Evolutionary conservation across 1,139 yeast species (phyloP).

Genomic region (Magnusiomyces clavatus): DNA sequence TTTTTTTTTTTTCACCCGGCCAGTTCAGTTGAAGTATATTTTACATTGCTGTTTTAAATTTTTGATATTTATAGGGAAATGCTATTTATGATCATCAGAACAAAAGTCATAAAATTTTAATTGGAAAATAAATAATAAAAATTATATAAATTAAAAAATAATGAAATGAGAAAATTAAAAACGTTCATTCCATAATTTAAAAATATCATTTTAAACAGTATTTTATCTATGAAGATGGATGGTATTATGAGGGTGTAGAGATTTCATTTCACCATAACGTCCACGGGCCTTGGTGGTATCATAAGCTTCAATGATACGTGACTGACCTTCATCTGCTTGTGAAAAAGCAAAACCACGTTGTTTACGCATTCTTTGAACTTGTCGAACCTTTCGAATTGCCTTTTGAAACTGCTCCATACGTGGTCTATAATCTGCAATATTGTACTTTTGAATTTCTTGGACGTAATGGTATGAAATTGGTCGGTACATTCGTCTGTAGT

Average conservation of each 20-base stretch:
- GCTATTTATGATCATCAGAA: no score
- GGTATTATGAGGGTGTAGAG: constrained; percentile 14
- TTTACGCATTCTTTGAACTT: constrained; percentile 95
- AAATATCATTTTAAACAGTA: not conserved
- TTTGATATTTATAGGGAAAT: no score
- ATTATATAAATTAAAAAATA: not conserved
- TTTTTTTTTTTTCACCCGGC: no score
- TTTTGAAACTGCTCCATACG: constrained; percentile 94
- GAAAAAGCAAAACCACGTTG: constrained; percentile 99
- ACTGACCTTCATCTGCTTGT: constrained; percentile 93
- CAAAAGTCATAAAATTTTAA: no score
- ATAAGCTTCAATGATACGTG: constrained; percentile 81
- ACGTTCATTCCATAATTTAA: no score
- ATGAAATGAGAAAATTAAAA: not conserved
- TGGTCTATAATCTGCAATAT: constrained; percentile 89
- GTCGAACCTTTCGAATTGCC: constrained; percentile 94
- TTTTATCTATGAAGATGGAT: constrained; percentile 7
- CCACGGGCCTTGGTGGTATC: constrained; percentile 73
- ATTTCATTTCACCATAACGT: constrained; percentile 43
- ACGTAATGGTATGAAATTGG: constrained; percentile 94
- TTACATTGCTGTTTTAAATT: no score
- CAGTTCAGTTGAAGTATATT: no score
- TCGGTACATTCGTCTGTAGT: constrained; percentile 79
- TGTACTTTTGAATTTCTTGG: constrained; percentile 93
- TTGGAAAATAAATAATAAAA: not conserved